phyloP scores from a whole-genome alignment of 2,329 filamentous ascomycete genomes.

The Sarocladiaceae sp. region DNA sequence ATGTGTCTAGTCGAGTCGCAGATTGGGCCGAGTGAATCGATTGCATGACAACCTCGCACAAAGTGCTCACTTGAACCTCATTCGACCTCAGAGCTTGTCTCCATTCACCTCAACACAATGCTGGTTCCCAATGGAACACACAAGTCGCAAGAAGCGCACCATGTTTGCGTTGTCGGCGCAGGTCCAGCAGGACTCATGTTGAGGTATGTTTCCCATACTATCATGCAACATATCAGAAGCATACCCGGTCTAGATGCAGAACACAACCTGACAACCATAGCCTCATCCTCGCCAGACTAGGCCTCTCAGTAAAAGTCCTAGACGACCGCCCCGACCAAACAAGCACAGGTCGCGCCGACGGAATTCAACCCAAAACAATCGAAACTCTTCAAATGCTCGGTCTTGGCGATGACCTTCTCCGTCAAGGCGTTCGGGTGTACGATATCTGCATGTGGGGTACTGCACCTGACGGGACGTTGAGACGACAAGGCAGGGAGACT shows the following conservation, averaged over 20 bases:
- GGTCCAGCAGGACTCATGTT: constrained; percentile 54
- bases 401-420: constrained; percentile 63
- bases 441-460: constrained; percentile 71
- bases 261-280: constrained; percentile 2
- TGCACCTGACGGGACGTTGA: constrained; percentile 37
- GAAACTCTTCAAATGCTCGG: constrained; percentile 69
- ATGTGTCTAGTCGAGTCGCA: too few species aligned
- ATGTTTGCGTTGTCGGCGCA: constrained; percentile 49
- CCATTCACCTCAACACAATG: too few species aligned
- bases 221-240: too few species aligned
- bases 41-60: too few species aligned
- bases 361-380: constrained; percentile 73
- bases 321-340: constrained; percentile 68
- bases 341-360: constrained; percentile 65
- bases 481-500: constrained; percentile 59
- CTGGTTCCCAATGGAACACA: not conserved
- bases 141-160: not conserved
- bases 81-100: too few species aligned
- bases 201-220: constrained; percentile 28
- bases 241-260: too few species aligned
- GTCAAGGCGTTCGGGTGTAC: constrained; percentile 65
- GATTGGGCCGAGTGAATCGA: too few species aligned
- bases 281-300: constrained; percentile 56
- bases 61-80: too few species aligned
- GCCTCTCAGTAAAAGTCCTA: constrained; percentile 60